phyloP scores from a whole-genome alignment of 2,329 filamentous ascomycete species.

The Tolypocladium endophyticum region DNA sequence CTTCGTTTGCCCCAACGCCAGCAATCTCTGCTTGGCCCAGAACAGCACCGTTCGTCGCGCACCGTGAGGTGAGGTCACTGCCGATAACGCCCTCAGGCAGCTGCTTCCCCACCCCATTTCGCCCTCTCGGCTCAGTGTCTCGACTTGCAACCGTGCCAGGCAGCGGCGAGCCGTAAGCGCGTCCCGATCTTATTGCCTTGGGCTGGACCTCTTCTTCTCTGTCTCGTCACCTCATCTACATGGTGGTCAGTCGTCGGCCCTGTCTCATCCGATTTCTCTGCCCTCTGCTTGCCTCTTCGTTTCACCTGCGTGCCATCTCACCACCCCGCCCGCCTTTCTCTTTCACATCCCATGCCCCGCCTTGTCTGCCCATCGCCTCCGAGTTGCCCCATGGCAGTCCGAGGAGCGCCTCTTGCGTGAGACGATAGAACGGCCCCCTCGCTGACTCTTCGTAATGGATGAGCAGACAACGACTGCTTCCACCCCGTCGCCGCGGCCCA shows the following conservation, averaged over 20 bases:
- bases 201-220: background rate
- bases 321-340: background rate
- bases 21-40: background rate
- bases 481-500: conserved; percentile 15
- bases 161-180: background rate
- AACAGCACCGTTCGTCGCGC: background rate
- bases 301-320: conserved; percentile 5
- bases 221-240: conserved; percentile 5
- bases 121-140: background rate
- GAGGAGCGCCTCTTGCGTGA: conserved; percentile 10
- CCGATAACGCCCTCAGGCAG: background rate
- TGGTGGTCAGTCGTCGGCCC: conserved; percentile 8
- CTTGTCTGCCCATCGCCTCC: background rate
- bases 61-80: background rate
- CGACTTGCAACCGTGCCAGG: conserved; percentile 1
- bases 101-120: background rate
- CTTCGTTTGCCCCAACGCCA: background rate
- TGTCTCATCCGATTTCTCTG: conserved; percentile 1
- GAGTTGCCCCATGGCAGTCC: conserved; percentile 1
- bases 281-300: background rate
- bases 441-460: conserved; percentile 40
- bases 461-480: conserved; percentile 24
- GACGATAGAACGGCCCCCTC: conserved; percentile 9
- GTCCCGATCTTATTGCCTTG: background rate
- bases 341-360: background rate